Conservation (phyloP, 805 yeast genomes). For the Zygotorulaspora danielsina region DNA sequence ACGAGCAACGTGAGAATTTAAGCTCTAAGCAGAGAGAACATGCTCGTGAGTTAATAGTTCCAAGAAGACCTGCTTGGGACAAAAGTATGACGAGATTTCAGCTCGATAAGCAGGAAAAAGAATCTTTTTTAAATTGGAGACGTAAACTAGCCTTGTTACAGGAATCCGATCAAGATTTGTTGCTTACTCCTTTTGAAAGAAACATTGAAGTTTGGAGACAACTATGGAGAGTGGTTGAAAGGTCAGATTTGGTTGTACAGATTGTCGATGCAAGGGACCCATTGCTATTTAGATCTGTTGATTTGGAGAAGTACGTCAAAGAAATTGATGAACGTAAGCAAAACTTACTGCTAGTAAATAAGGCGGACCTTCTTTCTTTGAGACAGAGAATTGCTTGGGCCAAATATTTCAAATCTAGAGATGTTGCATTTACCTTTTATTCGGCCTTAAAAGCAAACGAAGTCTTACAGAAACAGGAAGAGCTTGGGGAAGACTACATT, state of each 20-base stretch:
- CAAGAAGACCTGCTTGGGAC: slow-evolving; percentile 89
- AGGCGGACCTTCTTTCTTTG: slow-evolving; percentile 80
- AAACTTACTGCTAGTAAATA: slow-evolving; percentile 81
- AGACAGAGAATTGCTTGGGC: slow-evolving; percentile 87
- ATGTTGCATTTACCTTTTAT: slow-evolving; percentile 85
- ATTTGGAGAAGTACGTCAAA: slow-evolving; percentile 76
- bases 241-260: slow-evolving; percentile 90
- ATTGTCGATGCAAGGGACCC: slow-evolving; percentile 98
- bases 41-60: slow-evolving; percentile 73
- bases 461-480: slow-evolving; percentile 58
- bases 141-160: slow-evolving; percentile 80
- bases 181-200: slow-evolving; percentile 94
- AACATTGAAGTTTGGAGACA: slow-evolving; percentile 98
- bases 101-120: slow-evolving; percentile 81
- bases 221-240: slow-evolving; percentile 94
- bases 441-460: slow-evolving; percentile 85
- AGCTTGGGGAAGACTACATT: slow-evolving; percentile 29
- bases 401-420: slow-evolving; percentile 59
- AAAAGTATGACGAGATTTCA: slow-evolving; percentile 64
- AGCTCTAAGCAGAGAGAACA: slow-evolving; percentile 62
- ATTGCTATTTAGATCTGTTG: slow-evolving; percentile 79
- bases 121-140: slow-evolving; percentile 92
- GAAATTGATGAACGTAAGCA: slow-evolving; percentile 72
- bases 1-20: slow-evolving; percentile 59
- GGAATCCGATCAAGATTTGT: slow-evolving; percentile 69